These are phyloP conservation scores for Ceratobasidium sp. DNA, from an alignment of 1,284 basidiomycete species.

Conservation along the genomic window DNA sequence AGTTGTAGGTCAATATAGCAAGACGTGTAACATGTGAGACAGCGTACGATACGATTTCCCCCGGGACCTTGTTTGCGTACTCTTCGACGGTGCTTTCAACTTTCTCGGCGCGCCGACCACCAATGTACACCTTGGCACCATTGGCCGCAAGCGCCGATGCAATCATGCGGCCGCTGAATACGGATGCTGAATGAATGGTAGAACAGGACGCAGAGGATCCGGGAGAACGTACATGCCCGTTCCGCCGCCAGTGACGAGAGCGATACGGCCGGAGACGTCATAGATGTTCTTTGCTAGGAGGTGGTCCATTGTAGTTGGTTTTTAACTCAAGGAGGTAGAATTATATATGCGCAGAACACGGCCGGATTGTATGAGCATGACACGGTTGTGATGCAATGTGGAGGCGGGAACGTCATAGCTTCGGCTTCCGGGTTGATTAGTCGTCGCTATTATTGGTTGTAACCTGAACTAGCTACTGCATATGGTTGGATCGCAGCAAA, in stretches of 20 bases:
- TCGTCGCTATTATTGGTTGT: too few relatives aligned
- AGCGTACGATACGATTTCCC: slow-evolving; percentile 69
- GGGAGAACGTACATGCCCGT: slow-evolving; percentile 43
- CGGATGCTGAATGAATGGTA: background rate
- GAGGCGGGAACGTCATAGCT: too few relatives aligned
- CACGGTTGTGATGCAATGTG: too few relatives aligned
- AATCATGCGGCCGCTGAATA: slow-evolving; percentile 72
- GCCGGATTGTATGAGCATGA: too few relatives aligned
- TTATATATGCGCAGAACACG: too few relatives aligned
- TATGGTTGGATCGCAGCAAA: too few relatives aligned
- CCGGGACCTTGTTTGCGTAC: slow-evolving; percentile 53
- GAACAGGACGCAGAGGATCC: background rate
- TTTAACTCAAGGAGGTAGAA: too few relatives aligned
- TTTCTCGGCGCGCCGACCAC: slow-evolving; percentile 72
- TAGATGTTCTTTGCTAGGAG: slow-evolving; percentile 35
- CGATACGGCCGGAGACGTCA: slow-evolving; percentile 42
- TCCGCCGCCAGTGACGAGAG: slow-evolving; percentile 47
- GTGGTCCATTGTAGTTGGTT: slow-evolving; percentile 53
- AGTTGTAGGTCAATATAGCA: background rate
- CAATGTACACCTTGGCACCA: slow-evolving; percentile 89
- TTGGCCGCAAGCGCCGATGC: slow-evolving; percentile 78
- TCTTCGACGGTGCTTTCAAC: slow-evolving; percentile 65
- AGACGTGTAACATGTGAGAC: background rate
- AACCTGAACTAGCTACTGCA: too few relatives aligned
- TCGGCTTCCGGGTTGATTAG: too few relatives aligned